These are phyloP conservation scores for Halenospora varia DNA, from an alignment of 495 filamentous ascomycete species.

Conservation along the genomic window DNA sequence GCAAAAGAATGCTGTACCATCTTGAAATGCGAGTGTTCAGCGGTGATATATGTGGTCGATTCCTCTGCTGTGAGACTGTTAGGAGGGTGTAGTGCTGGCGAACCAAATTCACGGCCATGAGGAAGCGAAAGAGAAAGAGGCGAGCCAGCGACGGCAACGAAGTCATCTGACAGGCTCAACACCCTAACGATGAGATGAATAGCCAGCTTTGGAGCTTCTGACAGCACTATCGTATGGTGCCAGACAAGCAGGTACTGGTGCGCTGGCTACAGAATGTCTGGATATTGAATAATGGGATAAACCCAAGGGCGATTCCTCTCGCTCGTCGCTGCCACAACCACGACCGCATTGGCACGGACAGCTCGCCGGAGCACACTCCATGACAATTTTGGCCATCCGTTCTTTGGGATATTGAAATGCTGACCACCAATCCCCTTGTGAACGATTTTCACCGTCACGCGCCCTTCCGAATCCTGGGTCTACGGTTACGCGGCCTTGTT, in stretches of 20 bases:
- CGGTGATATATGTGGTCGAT: background rate
- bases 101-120: background rate
- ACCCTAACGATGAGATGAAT: background rate
- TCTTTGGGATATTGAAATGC: background rate
- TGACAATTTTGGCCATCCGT: background rate
- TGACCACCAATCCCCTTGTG: background rate
- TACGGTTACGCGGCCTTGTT: background rate
- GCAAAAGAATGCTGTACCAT: background rate
- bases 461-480: background rate
- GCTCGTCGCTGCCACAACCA: background rate
- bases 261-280: no score
- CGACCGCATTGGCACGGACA: no score
- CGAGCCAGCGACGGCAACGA: background rate
- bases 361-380: background rate
- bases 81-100: background rate
- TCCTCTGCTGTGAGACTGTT: background rate
- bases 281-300: no score
- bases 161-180: background rate
- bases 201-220: no score
- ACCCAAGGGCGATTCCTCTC: background rate
- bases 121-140: background rate
- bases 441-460: background rate
- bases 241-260: no score
- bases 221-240: no score
- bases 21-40: background rate